Conservation (phyloP, 805 yeast species). For the Cyberlindnera bimundalis region DNA sequence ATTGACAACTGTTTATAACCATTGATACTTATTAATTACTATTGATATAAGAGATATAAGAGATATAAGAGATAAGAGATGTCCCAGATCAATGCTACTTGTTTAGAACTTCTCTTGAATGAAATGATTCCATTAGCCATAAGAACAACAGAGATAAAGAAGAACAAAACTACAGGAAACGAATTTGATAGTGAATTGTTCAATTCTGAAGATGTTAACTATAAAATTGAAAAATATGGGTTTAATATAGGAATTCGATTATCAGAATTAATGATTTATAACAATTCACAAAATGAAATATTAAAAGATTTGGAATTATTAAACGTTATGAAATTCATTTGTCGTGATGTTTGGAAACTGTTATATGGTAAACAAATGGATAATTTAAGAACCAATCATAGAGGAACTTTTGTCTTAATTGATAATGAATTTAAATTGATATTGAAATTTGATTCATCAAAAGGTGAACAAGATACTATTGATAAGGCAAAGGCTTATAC, state of each 20-base stretch:
- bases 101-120: conserved; percentile 63
- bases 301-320: conserved; percentile 56
- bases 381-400: conserved; percentile 86
- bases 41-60: too few relatives aligned
- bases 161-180: conserved; percentile 42
- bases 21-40: too few relatives aligned
- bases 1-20: too few relatives aligned
- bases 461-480: conserved; percentile 42
- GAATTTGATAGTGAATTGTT: conserved; percentile 36
- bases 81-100: conserved; percentile 43
- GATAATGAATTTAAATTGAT: conserved; percentile 63
- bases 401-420: conserved; percentile 76
- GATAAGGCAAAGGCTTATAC: conserved; percentile 46
- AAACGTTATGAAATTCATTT: conserved; percentile 86
- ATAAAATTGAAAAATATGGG: conserved; percentile 68
- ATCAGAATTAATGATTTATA: conserved; percentile 44
- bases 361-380: conserved; percentile 86
- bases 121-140: conserved; percentile 75
- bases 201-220: conserved; percentile 47
- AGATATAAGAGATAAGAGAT: too few relatives aligned
- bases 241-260: conserved; percentile 61
- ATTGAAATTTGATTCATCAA: conserved; percentile 44
- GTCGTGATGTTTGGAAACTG: conserved; percentile 86
- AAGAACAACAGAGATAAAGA: conserved; percentile 51
- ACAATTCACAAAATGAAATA: conserved; percentile 46